Evolutionary conservation across 768 basidiomycete species (phyloP), one percentile per base, ranked within the genome.

Genomic region (Mycena maculata): DNA sequence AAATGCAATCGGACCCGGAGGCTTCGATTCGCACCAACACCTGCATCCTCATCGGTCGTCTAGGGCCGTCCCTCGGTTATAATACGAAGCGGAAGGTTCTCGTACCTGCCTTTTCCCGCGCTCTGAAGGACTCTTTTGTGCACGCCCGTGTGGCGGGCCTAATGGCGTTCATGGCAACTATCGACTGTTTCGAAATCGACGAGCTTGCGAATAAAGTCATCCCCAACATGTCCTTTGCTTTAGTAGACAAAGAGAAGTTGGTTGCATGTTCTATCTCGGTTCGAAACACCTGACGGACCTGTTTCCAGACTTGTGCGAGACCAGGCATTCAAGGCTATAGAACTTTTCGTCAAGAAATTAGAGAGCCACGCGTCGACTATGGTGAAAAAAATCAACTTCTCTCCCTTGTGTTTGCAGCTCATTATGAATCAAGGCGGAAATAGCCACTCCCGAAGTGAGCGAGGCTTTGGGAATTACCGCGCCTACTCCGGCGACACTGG

Each of bases 1-100:
- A 94, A 74, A 91, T 94, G 80, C 98, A 99, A 80, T 89, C 86
- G 36, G 98, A 99, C 74, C 84, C 91, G 1, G 98, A 99, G 79
- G 88, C 96, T 4, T 96, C 96, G 7, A 98, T 99, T 72, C 88
- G 98, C 49, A 99, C 98, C 18, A 99, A 99, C 73, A 98, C 98
- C 0, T 97, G 95, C 74, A 98, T 99, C 71, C 87, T 99, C 4
- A 89, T 99, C 62, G 97, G 96, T 20, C 88, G 97, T 9, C 84
- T 99, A 7, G 96, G 93, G 0, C 94, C 94, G 0, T 86, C 88
- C 2, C 81, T 99, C 1, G 93, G 93, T 1, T 88, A 92, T 63
- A 91, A 95, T 72, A 98, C 97, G 4, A 95, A 96, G 76, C 88
- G 91, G 71, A 99, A 99, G 74, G 95, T 99, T n/a, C 88, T 99